phyloP scores from a whole-genome alignment of 345 rosid genomes.

The Nasturtium officinale region DNA sequence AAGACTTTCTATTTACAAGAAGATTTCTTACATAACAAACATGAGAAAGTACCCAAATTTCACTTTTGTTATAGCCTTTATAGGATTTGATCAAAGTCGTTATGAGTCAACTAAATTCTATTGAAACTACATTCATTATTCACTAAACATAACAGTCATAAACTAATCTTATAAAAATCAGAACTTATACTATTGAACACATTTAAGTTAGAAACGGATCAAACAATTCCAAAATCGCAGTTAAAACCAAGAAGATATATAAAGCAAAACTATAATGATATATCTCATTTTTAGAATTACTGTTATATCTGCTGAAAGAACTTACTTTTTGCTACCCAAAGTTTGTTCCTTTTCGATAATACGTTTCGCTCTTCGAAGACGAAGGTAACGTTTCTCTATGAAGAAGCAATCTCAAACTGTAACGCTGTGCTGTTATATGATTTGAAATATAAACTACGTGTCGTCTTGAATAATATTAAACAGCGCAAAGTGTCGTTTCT shows the following conservation, averaged over 20 bases:
- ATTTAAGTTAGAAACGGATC: slow-evolving; percentile 14
- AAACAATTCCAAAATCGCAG: slow-evolving; percentile 1
- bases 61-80: background rate
- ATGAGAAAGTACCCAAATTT: background rate
- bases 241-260: slow-evolving; percentile 9
- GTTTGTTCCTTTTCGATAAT: slow-evolving; percentile 21
- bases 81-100: slow-evolving; percentile 5
- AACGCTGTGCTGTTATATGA: slow-evolving; percentile 20
- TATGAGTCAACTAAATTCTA: slow-evolving; percentile 10
- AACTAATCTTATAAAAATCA: background rate
- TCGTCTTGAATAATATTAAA: background rate
- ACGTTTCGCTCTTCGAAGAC: slow-evolving; percentile 8
- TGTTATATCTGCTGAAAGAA: background rate
- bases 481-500: background rate
- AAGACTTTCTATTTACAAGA: background rate
- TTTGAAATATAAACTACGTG: slow-evolving; percentile 10
- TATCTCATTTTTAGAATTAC: background rate
- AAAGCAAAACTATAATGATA: background rate
- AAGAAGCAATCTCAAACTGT: slow-evolving; percentile 18
- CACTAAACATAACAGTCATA: slow-evolving; percentile 7
- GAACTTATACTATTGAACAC: background rate
- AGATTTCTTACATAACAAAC: background rate
- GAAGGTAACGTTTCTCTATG: slow-evolving; percentile 26
- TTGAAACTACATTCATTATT: slow-evolving; percentile 1
- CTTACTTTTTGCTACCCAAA: slow-evolving; percentile 16